Base-by-base conservation (phyloP, 2,329 filamentous ascomycete genomes). In the Trichoderma arundinaceum region DNA sequence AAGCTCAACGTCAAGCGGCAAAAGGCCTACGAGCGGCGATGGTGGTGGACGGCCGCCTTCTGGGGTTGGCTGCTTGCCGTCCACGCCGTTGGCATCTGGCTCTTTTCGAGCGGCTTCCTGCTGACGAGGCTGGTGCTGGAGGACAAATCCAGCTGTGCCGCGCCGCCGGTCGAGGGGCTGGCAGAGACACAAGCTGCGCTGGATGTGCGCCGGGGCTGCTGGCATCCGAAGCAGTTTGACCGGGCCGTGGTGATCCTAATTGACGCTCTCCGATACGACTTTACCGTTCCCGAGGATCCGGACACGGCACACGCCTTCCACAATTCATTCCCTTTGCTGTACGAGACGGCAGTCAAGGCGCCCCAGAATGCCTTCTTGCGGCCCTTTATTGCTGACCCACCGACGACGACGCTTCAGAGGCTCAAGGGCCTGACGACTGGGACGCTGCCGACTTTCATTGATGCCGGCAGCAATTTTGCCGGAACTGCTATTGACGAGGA, bases 401-500 rank as follows among this genome's bases (percentile, higher is more conserved):
- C 95, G 7, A 99, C 95, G 3, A 90, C 94, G 6, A 99, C 95
- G 7, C 81, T 98, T 66, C 95, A 98, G 78, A 84, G 95, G 69
- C 79, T 99, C 70, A 98, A 98, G 80, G 95, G 94, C 3, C 79
- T 99, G 69, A 99, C 94, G 17, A 99, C 95, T 0, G 95, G 95
- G 4, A 98, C 95, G 1, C 80, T 99, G 62, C 95, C 95, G 1
- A 97, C 94, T 0, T 97, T 99, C 74, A 86, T 98, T 62, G 95
- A 99, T 75, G 87, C 92, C 10, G 95, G 95, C 0, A 96, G 92
- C 69, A 99, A 94, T 78, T 99, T 99, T 77, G 93, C 92, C 0
- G 95, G 95, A 2, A 96, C 91, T 3, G 92, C 92, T 6, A 97
- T 99, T 71, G 94, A 97, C 65, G 95, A 99, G 81, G 95, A 99